Evolutionary conservation across 2,329 filamentous ascomycete genomes (phyloP).

Genomic region (Geosmithia putterillii): DNA sequence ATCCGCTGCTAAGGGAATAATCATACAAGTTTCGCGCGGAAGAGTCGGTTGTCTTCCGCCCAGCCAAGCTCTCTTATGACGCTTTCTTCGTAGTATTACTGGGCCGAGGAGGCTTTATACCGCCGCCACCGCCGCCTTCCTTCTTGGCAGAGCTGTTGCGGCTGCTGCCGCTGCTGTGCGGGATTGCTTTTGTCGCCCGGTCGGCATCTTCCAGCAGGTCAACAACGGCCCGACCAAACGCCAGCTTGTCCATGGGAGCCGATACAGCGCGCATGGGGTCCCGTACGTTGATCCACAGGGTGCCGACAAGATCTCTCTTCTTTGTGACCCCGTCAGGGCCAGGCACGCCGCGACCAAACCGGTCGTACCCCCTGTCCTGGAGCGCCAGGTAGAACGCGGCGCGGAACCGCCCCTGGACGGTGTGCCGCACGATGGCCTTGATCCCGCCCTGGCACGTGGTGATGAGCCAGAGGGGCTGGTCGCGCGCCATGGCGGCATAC

Average conservation of each 20-base stretch:
- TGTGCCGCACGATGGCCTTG: conserved; percentile 12
- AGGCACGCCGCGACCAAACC: neutral
- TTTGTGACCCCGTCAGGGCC: too few species aligned
- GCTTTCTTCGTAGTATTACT: too few species aligned
- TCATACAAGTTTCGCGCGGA: too few species aligned
- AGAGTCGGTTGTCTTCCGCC: too few species aligned
- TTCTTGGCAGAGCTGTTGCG: neutral
- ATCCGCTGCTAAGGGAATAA: too few species aligned
- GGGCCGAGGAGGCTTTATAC: neutral
- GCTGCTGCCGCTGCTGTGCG: too few species aligned
- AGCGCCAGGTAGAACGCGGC: conserved; percentile 14
- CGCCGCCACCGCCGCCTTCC: neutral
- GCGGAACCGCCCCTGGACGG: conserved; percentile 12
- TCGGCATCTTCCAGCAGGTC: conserved; percentile 1
- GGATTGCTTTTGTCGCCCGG: neutral
- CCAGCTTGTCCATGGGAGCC: conserved; percentile 3
- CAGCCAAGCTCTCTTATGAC: neutral
- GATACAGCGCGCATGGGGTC: conserved; percentile 8
- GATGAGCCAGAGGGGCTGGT: conserved; percentile 20
- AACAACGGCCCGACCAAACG: conserved; percentile 8
- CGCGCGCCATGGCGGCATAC: conserved; percentile 12
- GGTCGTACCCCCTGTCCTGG: conserved; percentile 11
- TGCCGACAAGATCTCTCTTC: conserved; percentile 9
- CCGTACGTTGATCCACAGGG: conserved; percentile 11
- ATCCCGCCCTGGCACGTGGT: conserved; percentile 5